phyloP scores from a whole-genome alignment of 2,329 filamentous ascomycete species.

The Escovopsis weberi region DNA sequence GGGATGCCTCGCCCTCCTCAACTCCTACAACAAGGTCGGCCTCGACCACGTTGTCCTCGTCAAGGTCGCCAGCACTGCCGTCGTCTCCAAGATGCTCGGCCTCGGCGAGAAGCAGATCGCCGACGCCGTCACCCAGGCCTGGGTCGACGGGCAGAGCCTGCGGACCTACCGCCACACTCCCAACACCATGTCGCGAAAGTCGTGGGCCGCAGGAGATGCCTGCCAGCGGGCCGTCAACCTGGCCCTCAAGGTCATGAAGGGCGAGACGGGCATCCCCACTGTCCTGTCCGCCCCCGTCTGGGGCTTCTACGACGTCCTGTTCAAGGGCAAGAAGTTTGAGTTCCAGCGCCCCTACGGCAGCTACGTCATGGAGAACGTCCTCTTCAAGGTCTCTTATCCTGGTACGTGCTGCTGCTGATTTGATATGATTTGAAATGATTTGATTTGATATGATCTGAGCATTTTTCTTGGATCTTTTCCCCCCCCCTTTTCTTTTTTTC shows the following conservation, averaged over 20 bases:
- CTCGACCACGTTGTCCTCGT: constrained; percentile 95
- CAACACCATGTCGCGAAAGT: constrained; percentile 99
- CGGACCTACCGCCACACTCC: constrained; percentile 94
- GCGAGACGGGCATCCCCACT: constrained; percentile 80
- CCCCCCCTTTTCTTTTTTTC: too few relatives aligned
- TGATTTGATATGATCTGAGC: too few relatives aligned
- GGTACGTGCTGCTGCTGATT: constrained; percentile 36
- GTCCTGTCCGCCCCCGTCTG: constrained; percentile 85
- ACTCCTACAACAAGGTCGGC: constrained; percentile 98
- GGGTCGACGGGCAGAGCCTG: constrained; percentile 91
- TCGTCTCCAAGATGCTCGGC: constrained; percentile 90
- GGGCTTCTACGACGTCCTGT: constrained; percentile 98
- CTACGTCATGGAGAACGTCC: constrained; percentile 99
- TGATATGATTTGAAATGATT: neutral
- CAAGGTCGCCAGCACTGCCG: constrained; percentile 90
- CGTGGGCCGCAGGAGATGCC: constrained; percentile 95
- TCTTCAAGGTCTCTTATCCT: constrained; percentile 99
- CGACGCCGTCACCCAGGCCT: constrained; percentile 91
- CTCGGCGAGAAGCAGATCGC: constrained; percentile 81
- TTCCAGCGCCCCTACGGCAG: constrained; percentile 94
- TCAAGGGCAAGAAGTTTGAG: constrained; percentile 88
- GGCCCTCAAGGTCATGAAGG: constrained; percentile 78
- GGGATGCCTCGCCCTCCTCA: constrained; percentile 89
- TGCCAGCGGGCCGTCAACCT: constrained; percentile 92
- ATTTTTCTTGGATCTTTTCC: too few relatives aligned